Conservation (phyloP, 148 eudicot genomes). For the Nepenthes mirabilis region DNA sequence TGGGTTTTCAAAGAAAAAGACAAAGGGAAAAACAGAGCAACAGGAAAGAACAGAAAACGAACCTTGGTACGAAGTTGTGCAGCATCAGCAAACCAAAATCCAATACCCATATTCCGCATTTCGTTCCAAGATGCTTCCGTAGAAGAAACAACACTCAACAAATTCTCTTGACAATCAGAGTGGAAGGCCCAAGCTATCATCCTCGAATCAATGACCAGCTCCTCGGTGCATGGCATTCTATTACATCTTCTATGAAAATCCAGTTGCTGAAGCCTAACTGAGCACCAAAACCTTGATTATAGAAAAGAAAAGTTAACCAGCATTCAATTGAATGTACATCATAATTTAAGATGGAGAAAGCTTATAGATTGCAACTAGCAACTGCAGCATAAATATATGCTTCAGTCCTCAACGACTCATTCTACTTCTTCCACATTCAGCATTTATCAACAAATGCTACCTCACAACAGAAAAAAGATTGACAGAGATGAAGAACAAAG, state of each 20-base stretch:
- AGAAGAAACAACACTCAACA: constrained; percentile 53
- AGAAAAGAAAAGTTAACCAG: background rate
- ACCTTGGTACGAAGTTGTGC: constrained; percentile 77
- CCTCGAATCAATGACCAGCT: constrained; percentile 50
- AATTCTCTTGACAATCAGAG: constrained; percentile 89
- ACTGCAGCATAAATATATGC: background rate
- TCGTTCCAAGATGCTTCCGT: constrained; percentile 85
- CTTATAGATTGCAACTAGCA: background rate
- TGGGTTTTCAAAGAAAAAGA: background rate
- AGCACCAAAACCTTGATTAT: constrained; percentile 73
- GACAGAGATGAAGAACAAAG: too few relatives aligned
- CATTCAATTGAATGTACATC: background rate
- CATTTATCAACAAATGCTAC: too few relatives aligned
- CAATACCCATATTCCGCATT: constrained; percentile 76
- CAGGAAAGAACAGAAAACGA: constrained; percentile 5
- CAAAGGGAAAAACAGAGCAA: background rate
- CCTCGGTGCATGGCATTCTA: constrained; percentile 38
- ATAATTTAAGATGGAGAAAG: background rate
- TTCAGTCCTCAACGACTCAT: background rate
- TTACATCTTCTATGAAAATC: constrained; percentile 35
- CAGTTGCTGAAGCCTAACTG: constrained; percentile 69
- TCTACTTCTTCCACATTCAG: background rate
- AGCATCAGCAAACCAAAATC: constrained; percentile 83
- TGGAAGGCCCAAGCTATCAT: constrained; percentile 88
- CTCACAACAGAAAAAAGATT: too few relatives aligned